These are phyloP conservation scores for Gastrolobium villosum DNA, from an alignment of 306 rosid species.

Conservation along the genomic window DNA sequence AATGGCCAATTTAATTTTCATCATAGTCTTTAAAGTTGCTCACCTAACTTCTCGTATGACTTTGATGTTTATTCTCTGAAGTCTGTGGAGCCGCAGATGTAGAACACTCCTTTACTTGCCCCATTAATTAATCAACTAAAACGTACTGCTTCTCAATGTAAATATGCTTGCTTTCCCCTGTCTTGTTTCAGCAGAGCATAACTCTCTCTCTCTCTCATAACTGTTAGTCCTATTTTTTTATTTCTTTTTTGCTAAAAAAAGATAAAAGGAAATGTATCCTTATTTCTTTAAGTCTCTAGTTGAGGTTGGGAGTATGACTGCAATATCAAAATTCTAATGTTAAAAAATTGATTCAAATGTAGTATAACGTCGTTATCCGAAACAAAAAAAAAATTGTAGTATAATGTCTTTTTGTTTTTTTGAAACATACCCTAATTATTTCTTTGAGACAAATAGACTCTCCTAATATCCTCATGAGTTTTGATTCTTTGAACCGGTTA, in stretches of 20 bases:
- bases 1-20: constrained; percentile 68
- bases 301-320: constrained; percentile 27
- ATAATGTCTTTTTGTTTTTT: not conserved
- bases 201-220: not conserved
- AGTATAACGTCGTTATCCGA: constrained; percentile 12
- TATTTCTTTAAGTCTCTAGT: constrained; percentile 28
- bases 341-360: constrained; percentile 38
- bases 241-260: constrained; percentile 12
- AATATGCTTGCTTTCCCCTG: constrained; percentile 9
- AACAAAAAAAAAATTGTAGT: not conserved
- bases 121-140: constrained; percentile 55
- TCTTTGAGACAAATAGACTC: no score
- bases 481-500: no score
- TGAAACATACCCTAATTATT: no score
- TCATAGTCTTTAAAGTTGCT: constrained; percentile 69
- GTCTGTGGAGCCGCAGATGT: constrained; percentile 49
- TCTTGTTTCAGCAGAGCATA: not conserved
- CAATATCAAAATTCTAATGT: constrained; percentile 32
- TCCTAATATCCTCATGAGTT: no score
- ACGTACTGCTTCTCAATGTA: constrained; percentile 19
- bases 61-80: constrained; percentile 63
- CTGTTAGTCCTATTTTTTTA: not conserved
- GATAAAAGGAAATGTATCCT: not conserved
- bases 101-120: constrained; percentile 47
- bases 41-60: constrained; percentile 70